Evolutionary conservation across 495 filamentous ascomycete genomes (phyloP).

Genomic region (Ascobolus immersus): DNA sequence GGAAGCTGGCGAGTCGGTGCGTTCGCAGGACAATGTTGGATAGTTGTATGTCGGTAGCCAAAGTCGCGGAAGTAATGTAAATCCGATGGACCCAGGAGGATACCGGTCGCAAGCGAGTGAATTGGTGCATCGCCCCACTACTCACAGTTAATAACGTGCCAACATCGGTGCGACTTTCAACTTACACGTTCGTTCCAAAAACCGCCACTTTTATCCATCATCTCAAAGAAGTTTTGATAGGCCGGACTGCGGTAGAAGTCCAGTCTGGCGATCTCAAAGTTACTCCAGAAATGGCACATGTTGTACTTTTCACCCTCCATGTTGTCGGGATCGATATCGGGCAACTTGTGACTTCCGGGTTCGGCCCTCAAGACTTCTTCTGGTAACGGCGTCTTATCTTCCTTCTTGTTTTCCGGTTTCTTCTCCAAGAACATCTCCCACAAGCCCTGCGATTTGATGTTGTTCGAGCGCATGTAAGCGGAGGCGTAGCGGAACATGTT

Average conservation of each 20-base stretch:
- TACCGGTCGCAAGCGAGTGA: conserved; percentile 86
- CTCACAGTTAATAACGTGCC: conserved; percentile 14
- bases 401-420: conserved; percentile 28
- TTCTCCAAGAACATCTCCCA: conserved; percentile 98
- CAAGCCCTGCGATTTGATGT: conserved; percentile 67
- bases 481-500: conserved; percentile 99
- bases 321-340: conserved; percentile 66
- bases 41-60: conserved; percentile 93
- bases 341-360: conserved; percentile 40
- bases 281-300: conserved; percentile 99
- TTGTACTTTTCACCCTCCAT: conserved; percentile 98
- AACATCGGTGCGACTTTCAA: conserved; percentile 3
- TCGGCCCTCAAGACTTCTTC: conserved; percentile 63
- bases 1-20: conserved; percentile 73
- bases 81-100: conserved; percentile 52
- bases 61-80: conserved; percentile 99
- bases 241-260: conserved; percentile 89
- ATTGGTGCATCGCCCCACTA: conserved; percentile 98
- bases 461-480: conserved; percentile 88
- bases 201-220: conserved; percentile 94
- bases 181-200: conserved; percentile 97
- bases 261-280: conserved; percentile 91
- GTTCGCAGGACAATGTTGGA: conserved; percentile 95
- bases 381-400: conserved; percentile 28
- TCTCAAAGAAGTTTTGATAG: conserved; percentile 95